Evolutionary conservation across 2,329 filamentous ascomycete species (phyloP).

Genomic region (Rosellinia necatrix): DNA sequence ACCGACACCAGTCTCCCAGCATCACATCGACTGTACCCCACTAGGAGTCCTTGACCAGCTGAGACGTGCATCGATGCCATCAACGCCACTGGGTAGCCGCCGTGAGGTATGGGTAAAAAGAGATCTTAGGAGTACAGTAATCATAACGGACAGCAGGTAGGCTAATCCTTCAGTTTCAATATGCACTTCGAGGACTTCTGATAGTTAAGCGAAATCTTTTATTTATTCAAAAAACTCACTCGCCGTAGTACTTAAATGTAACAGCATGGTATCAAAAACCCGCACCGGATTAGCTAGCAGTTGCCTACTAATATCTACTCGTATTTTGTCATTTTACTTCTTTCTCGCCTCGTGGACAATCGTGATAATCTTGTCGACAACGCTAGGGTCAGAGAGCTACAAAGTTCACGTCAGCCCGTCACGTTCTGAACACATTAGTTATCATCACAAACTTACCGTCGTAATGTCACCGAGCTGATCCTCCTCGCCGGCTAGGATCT

Average conservation of each 20-base stretch:
- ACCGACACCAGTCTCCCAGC: not conserved
- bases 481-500: slow-evolving; percentile 96
- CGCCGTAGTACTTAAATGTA: slow-evolving; percentile 20
- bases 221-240: slow-evolving; percentile 9
- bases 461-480: slow-evolving; percentile 93
- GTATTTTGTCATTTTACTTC: slow-evolving; percentile 47
- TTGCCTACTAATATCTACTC: slow-evolving; percentile 17
- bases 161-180: not conserved
- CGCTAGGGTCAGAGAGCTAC: slow-evolving; percentile 84
- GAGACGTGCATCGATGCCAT: not conserved
- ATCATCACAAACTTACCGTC: slow-evolving; percentile 78
- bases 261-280: slow-evolving; percentile 32
- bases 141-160: too few relatives aligned
- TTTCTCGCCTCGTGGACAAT: slow-evolving; percentile 70
- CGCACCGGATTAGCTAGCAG: slow-evolving; percentile 14
- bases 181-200: not conserved
- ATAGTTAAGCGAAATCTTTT: slow-evolving; percentile 9
- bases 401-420: slow-evolving; percentile 14
- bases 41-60: not conserved
- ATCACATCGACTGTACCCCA: not conserved
- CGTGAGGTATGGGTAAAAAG: too few relatives aligned
- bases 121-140: too few relatives aligned
- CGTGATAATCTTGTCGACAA: slow-evolving; percentile 88
- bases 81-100: not conserved
- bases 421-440: too few relatives aligned